These are phyloP conservation scores for Lepiota subincarnata DNA, from an alignment of 768 basidiomycete species.

Conservation along the genomic window DNA sequence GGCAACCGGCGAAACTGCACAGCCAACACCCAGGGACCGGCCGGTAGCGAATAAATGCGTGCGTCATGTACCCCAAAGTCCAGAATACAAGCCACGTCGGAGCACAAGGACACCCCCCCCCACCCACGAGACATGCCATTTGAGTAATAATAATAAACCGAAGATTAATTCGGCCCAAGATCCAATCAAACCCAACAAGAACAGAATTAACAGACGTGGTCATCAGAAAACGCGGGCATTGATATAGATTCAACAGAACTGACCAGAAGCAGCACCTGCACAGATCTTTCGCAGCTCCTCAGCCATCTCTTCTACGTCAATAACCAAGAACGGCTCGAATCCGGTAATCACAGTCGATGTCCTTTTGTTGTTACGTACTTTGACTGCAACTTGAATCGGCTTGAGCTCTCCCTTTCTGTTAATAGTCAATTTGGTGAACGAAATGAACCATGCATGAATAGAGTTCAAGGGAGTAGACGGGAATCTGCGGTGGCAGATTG, in stretches of 20 bases:
- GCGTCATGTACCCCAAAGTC: neutral
- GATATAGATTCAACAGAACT: slow-evolving; percentile 17
- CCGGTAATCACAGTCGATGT: slow-evolving; percentile 73
- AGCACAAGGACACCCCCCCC: too few species aligned
- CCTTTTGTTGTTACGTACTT: slow-evolving; percentile 72
- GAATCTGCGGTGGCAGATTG: neutral
- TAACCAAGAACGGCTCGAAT: slow-evolving; percentile 69
- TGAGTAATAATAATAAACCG: too few species aligned
- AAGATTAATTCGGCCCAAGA: too few species aligned
- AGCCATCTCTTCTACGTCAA: slow-evolving; percentile 68
- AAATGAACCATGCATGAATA: neutral
- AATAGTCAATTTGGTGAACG: neutral
- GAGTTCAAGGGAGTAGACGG: neutral
- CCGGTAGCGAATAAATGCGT: neutral
- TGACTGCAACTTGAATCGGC: slow-evolving; percentile 66
- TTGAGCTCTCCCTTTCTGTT: slow-evolving; percentile 71
- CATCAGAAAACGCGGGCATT: neutral
- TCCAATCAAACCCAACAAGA: too few species aligned
- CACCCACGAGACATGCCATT: too few species aligned
- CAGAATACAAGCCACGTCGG: too few species aligned
- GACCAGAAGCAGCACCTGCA: slow-evolving; percentile 76
- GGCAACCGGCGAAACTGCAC: slow-evolving; percentile 4
- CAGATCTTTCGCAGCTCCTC: slow-evolving; percentile 76
- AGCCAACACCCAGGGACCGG: slow-evolving; percentile 59
- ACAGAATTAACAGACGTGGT: neutral